These are phyloP conservation scores for Pseudofabraea citricarpa DNA, from an alignment of 2,329 filamentous ascomycete genomes.

Conservation along the genomic window DNA sequence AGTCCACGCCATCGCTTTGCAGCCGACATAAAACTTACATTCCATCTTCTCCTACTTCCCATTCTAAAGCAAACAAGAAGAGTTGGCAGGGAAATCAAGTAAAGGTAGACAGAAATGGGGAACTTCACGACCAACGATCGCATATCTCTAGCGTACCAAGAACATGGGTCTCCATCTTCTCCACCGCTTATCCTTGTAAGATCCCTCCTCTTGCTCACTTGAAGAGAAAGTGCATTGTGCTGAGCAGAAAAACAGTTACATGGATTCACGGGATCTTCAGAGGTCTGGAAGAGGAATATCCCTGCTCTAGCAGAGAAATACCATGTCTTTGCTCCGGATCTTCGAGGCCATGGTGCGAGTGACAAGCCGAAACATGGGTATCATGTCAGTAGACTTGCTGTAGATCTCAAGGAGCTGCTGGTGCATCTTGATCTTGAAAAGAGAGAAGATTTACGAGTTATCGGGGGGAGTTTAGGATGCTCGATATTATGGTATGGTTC, in stretches of 20 bases:
- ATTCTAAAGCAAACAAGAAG: no score
- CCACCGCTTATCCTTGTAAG: constrained; percentile 1
- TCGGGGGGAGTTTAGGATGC: constrained; percentile 27
- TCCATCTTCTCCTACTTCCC: no score
- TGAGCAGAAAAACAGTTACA: constrained; percentile 20
- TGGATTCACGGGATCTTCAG: constrained; percentile 27
- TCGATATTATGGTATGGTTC: constrained; percentile 24
- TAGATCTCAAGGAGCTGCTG: constrained; percentile 24
- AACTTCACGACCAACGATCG: background rate
- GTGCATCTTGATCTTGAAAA: constrained; percentile 5
- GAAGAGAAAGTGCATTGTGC: background rate
- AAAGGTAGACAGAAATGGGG: no score
- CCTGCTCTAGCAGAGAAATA: constrained; percentile 14
- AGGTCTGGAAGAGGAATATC: constrained; percentile 26
- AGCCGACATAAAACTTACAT: no score
- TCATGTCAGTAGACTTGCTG: constrained; percentile 26
- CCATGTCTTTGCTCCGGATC: constrained; percentile 24
- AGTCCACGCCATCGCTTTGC: no score
- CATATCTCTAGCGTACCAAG: background rate
- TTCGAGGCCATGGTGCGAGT: constrained; percentile 25
- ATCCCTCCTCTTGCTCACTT: background rate
- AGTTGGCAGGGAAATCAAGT: no score
- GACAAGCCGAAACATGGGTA: constrained; percentile 22
- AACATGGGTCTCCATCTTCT: background rate
- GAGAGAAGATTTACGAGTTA: constrained; percentile 7